Percentiles rank a stretch among this genome's conserved stretches.
These are phyloP conservation scores for Penicillium crustosum DNA, from an alignment of 2,329 filamentous ascomycete genomes.

Conservation along the genomic window DNA sequence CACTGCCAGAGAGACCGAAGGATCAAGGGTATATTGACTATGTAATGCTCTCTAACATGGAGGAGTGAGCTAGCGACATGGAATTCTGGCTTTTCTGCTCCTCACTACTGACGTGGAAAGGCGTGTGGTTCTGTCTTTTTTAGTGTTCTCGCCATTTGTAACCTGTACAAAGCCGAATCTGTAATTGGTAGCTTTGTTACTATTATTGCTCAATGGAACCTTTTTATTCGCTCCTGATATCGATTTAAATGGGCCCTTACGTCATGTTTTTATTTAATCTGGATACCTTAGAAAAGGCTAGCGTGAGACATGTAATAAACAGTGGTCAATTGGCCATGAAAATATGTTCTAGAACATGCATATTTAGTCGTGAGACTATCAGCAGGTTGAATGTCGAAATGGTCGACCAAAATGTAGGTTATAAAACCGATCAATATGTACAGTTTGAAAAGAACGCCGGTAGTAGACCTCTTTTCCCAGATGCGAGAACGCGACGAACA, in stretches of 20 bases:
- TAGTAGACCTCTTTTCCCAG: neutral
- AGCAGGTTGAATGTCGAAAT: neutral
- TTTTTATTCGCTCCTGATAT: neutral
- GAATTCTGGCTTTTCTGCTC: neutral
- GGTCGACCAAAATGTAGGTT: neutral
- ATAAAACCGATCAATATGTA: conserved; percentile 6
- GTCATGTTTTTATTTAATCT: neutral
- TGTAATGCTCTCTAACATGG: neutral
- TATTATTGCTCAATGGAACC: neutral
- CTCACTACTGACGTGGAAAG: neutral
- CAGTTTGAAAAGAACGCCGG: conserved; percentile 3
- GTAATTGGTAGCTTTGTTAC: neutral
- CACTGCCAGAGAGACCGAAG: neutral
- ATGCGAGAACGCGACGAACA: conserved; percentile 3
- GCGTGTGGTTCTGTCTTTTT: neutral
- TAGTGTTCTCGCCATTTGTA: neutral
- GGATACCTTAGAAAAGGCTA: neutral
- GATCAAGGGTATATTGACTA: neutral
- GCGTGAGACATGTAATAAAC: neutral
- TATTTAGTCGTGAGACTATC: neutral
- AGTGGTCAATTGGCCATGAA: neutral
- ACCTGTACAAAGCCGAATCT: too few species aligned
- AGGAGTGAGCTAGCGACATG: neutral
- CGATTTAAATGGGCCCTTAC: too few species aligned
- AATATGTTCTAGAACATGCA: too few species aligned